Percentiles rank a stretch among this genome's conserved stretches.
phyloP scores from a whole-genome alignment of 768 basidiomycete genomes.

The Trametes cinnabarina region DNA sequence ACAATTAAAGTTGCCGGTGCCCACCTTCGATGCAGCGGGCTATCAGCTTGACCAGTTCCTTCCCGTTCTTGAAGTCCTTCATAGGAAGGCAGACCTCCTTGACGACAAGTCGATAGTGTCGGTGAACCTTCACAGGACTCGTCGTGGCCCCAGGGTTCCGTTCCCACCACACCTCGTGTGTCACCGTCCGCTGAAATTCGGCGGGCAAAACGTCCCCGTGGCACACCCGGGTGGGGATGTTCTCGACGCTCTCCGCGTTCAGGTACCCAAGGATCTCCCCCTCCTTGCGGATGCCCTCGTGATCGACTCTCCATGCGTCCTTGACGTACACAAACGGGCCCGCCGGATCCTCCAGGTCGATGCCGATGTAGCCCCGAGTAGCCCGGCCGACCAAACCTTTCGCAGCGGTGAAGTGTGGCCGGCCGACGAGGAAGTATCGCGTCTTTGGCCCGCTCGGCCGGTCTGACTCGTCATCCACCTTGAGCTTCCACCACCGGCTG shows the following conservation, averaged over 20 bases:
- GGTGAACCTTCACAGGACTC: neutral
- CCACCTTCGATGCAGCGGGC: neutral
- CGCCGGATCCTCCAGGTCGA: neutral
- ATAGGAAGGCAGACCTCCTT: too few relatives aligned
- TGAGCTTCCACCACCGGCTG: neutral
- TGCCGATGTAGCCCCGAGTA: neutral
- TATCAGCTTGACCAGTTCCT: neutral
- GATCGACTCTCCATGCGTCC: constrained; percentile 4
- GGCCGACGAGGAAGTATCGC: neutral
- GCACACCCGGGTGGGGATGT: neutral
- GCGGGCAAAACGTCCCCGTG: neutral
- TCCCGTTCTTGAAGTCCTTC: neutral
- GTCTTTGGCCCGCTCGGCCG: too few relatives aligned
- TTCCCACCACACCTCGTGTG: neutral
- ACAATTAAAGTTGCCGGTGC: neutral
- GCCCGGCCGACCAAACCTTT: neutral
- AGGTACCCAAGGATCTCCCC: neutral
- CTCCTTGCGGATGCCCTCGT: neutral
- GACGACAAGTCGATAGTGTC: constrained; percentile 9
- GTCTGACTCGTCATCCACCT: neutral
- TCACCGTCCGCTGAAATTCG: neutral
- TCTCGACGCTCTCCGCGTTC: neutral
- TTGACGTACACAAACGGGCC: neutral
- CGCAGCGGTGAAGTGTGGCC: neutral
- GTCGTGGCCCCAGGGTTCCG: neutral